Base-by-base conservation (phyloP, 257 asterid species). In the Primulina huaijiensis region DNA sequence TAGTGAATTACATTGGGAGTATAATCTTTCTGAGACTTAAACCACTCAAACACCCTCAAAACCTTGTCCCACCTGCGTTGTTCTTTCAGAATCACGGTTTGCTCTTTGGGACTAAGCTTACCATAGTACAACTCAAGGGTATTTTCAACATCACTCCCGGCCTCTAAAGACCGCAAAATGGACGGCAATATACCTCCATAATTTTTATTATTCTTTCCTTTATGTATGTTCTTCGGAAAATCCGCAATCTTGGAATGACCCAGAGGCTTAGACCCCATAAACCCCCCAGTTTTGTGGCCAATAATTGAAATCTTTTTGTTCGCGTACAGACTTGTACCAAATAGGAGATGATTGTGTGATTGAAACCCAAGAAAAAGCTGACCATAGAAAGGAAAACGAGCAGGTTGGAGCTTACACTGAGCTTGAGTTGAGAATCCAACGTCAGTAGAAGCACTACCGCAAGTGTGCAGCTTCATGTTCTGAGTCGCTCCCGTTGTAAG, bases 71-170 rank as follows among this genome's bases (percentile, higher is more conserved):
- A 92, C 62, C 78, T 88, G 0, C 85, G 78, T 64, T 92, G 98
- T 61, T 87, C 97, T 79, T 84, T 92, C n/a, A 92, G 93, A 79
- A 92, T 83, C 77, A 92, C 89, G 14, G 98, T 93, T 70, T 87
- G 90, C 84, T 87, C 96, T 69, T 84, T 88, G 50, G 96, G 90
- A 71, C 72, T 86, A 29, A 93, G 90, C 79, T 86, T 86, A 77
- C 86, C 95, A 66, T 70, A 76, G 60, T 88, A 77, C 53, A 73
- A 79, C 35, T 81, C 82, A 72, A 92, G 96, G 10, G 83, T 75
- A 71, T 75, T 83, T 60, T 82, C 97, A 0, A 90, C 84, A 71
- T 90, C 92, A 76, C 55, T 80, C 55, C 78, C 96, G 16, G 76
- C 73, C 46, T 85, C 88, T 71, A 92, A 82, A 34, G 87, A 82